Percentiles rank a stretch among this genome's conserved stretches.
phyloP scores from a whole-genome alignment of 176 grass and related monocot species.

The Dactylis glomerata region DNA sequence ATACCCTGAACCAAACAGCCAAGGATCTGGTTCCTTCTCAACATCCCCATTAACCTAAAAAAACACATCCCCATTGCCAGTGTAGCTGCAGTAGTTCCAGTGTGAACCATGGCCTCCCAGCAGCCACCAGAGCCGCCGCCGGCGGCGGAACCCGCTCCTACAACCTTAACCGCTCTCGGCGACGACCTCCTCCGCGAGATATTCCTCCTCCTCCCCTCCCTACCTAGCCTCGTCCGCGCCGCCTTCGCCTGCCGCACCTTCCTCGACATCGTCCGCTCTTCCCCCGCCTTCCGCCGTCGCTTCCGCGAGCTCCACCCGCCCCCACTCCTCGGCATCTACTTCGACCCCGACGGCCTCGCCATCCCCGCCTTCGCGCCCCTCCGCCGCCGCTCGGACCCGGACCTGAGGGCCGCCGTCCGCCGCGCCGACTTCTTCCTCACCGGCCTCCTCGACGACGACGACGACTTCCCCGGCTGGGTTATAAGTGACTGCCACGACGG shows the following conservation, averaged over 20 bases:
- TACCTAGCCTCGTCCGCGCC: neutral
- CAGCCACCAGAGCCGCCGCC: neutral
- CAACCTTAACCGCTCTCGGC: neutral
- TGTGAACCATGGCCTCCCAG: neutral
- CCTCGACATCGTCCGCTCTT: neutral
- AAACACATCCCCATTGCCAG: neutral
- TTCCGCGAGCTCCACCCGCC: neutral
- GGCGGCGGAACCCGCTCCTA: neutral
- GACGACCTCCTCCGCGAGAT: neutral
- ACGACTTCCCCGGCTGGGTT: neutral
- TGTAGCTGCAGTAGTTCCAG: neutral
- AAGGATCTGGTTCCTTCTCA: too few relatives aligned
- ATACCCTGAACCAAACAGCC: too few relatives aligned
- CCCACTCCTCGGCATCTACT: neutral
- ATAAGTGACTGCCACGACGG: neutral
- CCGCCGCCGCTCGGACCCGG: neutral
- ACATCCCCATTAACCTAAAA: too few relatives aligned
- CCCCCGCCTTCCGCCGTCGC: neutral
- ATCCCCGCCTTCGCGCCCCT: neutral
- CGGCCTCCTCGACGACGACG: neutral
- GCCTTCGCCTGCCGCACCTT: neutral
- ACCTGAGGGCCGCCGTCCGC: neutral
- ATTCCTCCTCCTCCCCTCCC: neutral
- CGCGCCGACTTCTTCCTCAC: neutral
- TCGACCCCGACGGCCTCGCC: neutral